These are phyloP conservation scores for Paecilomyces dactylethromorphus DNA, from an alignment of 2,329 filamentous ascomycete species.

Conservation along the genomic window DNA sequence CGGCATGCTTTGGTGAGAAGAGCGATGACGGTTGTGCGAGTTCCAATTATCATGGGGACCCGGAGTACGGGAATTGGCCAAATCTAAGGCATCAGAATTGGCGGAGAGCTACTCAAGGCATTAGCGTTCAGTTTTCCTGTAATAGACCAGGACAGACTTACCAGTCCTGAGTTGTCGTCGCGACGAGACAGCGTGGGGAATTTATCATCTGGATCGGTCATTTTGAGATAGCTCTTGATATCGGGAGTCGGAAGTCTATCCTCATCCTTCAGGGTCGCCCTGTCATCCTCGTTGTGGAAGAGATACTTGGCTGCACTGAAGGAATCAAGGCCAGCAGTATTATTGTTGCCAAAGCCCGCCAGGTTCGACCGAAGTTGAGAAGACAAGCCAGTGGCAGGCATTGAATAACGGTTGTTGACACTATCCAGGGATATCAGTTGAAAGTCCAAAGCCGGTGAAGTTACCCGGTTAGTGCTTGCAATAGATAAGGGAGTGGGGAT, in stretches of 20 bases:
- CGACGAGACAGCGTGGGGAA: conserved; percentile 62
- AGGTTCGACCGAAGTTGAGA: conserved; percentile 24
- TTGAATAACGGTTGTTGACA: conserved; percentile 75
- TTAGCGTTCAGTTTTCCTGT: conserved; percentile 27
- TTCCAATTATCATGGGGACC: conserved; percentile 51
- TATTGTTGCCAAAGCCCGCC: conserved; percentile 17
- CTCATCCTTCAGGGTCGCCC: conserved; percentile 36
- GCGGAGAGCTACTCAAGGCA: conserved; percentile 60
- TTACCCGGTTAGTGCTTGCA: not conserved
- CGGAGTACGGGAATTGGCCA: conserved; percentile 64
- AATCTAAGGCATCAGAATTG: conserved; percentile 73
- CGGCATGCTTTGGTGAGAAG: conserved; percentile 54
- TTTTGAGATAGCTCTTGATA: conserved; percentile 62
- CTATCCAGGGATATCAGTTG: conserved; percentile 37
- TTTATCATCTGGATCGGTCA: conserved; percentile 70
- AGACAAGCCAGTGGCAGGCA: conserved; percentile 61
- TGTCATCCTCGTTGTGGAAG: conserved; percentile 76
- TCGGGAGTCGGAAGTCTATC: conserved; percentile 54
- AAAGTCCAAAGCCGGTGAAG: not conserved
- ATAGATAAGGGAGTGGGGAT: not conserved
- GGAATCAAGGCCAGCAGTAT: conserved; percentile 58
- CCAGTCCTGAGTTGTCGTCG: conserved; percentile 49
- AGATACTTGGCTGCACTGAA: conserved; percentile 81
- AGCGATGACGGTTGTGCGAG: conserved; percentile 60
- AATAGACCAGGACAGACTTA: conserved; percentile 30